Base-by-base conservation (phyloP, 23 red algal genomes). In the Chondrus crispus region DNA sequence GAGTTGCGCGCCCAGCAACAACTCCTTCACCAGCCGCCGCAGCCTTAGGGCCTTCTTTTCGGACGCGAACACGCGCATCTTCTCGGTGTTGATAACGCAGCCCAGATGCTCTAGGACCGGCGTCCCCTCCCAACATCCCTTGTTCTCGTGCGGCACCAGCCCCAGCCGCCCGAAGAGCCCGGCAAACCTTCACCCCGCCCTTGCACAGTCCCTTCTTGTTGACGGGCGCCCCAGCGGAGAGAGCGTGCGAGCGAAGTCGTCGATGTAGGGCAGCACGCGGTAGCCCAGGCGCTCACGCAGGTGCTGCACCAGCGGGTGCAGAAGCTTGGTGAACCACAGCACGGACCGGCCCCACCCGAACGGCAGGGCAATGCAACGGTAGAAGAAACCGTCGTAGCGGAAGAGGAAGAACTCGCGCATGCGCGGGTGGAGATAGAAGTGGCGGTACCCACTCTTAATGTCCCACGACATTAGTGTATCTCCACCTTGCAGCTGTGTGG, bases 81-180 rank as follows among this genome's bases (percentile, higher is more conserved):
- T 35, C 52, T 41, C 12, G 3, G 89, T 92, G 62, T 92, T 77
- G 1, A 83, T 44, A 18, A 45, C 2, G 0, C 68, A 70, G 12
- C 89, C 89, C 7, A 92, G 52, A 36, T 80, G 73, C 24, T 83
- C 76, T 10, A 92, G 11, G 3, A 3, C 37, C 7, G 35, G 20
- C 0, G 89, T 51, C 9, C 72, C 54, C 0, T 71, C 53, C 76
- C 77, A 74, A 6, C 40, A 20, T 0, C 55, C 89, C 22, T 92
- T 83, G 3, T n/a, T 40, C 2, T 45, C 52, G 16, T 92, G 28
- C 3, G 39, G 76, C 0, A 39, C 49, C 1, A 92, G 35, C 35
- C 89, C 76, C n/a, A n/a, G n/a, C n/a, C n/a, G n/a, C n/a, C n/a
- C n/a, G n/a, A n/a, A n/a, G n/a, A n/a, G n/a, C n/a, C n/a, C n/a